These are phyloP conservation scores for Venturia asperata DNA, from an alignment of 2,329 filamentous ascomycete genomes.

Conservation along the genomic window DNA sequence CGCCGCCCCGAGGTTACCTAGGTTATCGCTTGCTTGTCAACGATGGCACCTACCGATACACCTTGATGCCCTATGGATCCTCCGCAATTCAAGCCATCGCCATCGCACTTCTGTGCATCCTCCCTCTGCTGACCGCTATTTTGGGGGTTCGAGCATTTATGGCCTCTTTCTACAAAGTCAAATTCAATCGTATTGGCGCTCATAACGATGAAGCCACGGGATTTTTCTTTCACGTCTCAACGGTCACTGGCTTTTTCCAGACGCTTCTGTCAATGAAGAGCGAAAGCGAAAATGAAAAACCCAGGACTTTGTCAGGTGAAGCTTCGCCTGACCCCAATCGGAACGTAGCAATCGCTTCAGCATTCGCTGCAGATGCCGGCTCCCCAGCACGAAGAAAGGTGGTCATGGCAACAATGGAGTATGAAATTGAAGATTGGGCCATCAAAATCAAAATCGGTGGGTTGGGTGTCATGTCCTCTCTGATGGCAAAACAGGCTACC, in stretches of 20 bases:
- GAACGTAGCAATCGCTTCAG: not conserved
- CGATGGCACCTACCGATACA: slow-evolving; percentile 48
- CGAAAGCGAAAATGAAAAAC: not conserved
- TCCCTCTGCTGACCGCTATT: slow-evolving; percentile 47
- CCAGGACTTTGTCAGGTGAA: too few relatives aligned
- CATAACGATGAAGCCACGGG: not conserved
- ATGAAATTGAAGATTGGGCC: slow-evolving; percentile 62
- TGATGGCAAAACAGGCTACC: slow-evolving; percentile 60
- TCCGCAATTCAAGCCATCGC: slow-evolving; percentile 48
- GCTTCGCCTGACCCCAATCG: not conserved
- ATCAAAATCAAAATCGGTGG: slow-evolving; percentile 68
- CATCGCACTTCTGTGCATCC: slow-evolving; percentile 46
- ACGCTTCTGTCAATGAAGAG: not conserved
- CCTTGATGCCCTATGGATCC: slow-evolving; percentile 48
- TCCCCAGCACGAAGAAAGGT: slow-evolving; percentile 2
- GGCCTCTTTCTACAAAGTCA: slow-evolving; percentile 56
- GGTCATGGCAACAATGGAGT: slow-evolving; percentile 67
- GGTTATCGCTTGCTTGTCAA: slow-evolving; percentile 50
- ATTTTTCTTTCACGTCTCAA: not conserved
- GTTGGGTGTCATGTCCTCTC: slow-evolving; percentile 61
- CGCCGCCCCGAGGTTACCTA: slow-evolving; percentile 48
- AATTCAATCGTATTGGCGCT: slow-evolving; percentile 51
- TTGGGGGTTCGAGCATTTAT: slow-evolving; percentile 51
- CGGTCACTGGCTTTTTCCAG: not conserved
- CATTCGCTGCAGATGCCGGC: not conserved